Base-by-base conservation (phyloP, 2,329 filamentous ascomycete species). In the Hansfordia pulvinata region DNA sequence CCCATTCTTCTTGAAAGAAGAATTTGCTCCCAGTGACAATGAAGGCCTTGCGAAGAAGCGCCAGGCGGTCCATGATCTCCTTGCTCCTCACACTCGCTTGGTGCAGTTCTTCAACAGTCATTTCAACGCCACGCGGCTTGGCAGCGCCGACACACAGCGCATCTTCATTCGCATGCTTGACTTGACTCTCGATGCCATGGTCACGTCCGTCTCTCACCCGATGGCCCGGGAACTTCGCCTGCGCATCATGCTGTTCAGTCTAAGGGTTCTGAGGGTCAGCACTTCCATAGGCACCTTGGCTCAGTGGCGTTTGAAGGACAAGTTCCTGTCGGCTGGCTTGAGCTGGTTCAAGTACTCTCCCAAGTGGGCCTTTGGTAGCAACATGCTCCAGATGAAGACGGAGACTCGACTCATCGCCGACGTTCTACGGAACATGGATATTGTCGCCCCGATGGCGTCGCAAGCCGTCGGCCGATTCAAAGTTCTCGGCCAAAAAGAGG, bases 341-440 rank as follows among this genome's bases (percentile, higher is more conserved):
- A 74, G 69, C 34, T 98, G 92, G 92, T 99, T 98, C 52, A 71
- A 65, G 20, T 70, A 76, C 37, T 61, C 82, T 5, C 83, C 86
- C 10, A 72, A 75, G 38, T 98, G 90, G 88, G 93, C 90, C 0
- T 96, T 90, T 52, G 90, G 90, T 30, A 90, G 88, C 41, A 98
- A 94, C 46, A 70, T 82, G 25, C 58, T 98, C 10, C 90, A 98
- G 47, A 62, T 96, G 27, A 96, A 93, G 58, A 88, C 92, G 0
- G 90, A 99, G 53, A 72, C 84, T 18, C 78, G 79, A 37, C 60
- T 93, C 11, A 66, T 96, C 20, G 65, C 67, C 6, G 85, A 94
- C 46, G 75, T 94, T 19, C 60, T 76, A 25, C 49, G 55, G 8
- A 69, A 75, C 10, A 54, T 98, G 34, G 72, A 74, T 35, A 62